Percentiles rank a stretch among this genome's conserved stretches.
Conservation (phyloP, 2,329 filamentous ascomycete genomes). For the Colletotrichum viniferum region DNA sequence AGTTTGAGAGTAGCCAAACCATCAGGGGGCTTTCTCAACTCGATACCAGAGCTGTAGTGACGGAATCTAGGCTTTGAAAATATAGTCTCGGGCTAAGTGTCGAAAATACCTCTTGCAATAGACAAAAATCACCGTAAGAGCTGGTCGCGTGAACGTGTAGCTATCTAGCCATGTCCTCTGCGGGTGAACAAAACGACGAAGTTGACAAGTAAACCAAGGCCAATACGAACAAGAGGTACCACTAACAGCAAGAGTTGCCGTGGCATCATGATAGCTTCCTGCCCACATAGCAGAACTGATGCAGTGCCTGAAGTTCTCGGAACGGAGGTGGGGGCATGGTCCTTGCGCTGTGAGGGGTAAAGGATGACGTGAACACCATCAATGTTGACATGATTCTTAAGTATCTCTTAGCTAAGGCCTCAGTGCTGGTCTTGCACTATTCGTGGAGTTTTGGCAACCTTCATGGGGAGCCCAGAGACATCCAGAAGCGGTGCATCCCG, state of each 20-base stretch:
- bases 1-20: background rate
- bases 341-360: slow-evolving; percentile 22
- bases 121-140: background rate
- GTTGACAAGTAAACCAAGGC: accelerated
- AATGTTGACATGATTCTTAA: background rate
- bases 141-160: background rate
- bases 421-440: background rate
- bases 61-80: background rate
- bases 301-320: background rate
- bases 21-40: background rate
- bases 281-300: background rate
- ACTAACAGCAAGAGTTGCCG: accelerated
- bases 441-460: background rate
- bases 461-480: background rate
- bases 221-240: accelerated
- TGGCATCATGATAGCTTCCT: background rate
- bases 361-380: slow-evolving; percentile 19
- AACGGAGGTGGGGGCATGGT: background rate
- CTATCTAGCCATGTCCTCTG: background rate
- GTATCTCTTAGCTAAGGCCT: background rate
- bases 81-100: background rate
- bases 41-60: background rate
- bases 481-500: background rate
- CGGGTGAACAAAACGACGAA: background rate
- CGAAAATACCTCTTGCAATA: background rate